A percentile compares a stretch with the other conserved stretches of the same genome.
phyloP scores from a whole-genome alignment of 2,329 filamentous ascomycete genomes.

The Westerdykella sp. region DNA sequence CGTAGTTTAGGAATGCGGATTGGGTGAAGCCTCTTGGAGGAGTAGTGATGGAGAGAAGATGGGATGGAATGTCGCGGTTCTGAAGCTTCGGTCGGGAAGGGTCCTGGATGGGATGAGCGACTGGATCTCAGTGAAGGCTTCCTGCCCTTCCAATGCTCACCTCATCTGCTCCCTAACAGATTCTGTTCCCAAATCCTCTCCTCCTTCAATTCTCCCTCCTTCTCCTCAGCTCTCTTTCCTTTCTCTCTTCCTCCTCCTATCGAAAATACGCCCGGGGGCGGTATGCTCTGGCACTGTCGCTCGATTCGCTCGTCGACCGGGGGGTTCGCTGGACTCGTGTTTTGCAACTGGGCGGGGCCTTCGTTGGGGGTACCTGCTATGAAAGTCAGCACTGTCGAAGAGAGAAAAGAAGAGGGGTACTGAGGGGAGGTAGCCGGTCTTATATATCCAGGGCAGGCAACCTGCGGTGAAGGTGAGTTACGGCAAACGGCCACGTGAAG shows the following conservation, averaged over 20 bases:
- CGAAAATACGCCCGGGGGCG: too few relatives aligned
- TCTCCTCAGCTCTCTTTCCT: too few relatives aligned
- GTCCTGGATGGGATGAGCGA: background rate
- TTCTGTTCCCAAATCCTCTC: too few relatives aligned
- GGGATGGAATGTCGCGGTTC: background rate
- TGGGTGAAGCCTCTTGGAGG: background rate
- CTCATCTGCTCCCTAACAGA: background rate
- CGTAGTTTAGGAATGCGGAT: background rate
- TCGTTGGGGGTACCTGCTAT: too few relatives aligned
- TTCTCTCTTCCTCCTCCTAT: too few relatives aligned
- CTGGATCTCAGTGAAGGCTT: background rate
- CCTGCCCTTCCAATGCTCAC: background rate
- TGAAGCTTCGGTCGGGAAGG: background rate
- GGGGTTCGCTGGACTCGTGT: too few relatives aligned
- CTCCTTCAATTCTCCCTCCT: too few relatives aligned
- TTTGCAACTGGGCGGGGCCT: too few relatives aligned
- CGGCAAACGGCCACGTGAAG: background rate
- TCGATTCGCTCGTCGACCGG: too few relatives aligned
- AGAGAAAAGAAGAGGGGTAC: background rate
- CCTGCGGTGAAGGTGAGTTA: background rate
- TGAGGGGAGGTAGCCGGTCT: background rate
- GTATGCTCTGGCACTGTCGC: too few relatives aligned
- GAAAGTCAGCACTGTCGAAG: background rate
- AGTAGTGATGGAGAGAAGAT: background rate
- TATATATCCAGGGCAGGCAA: background rate